Evolutionary conservation across 306 rosid genomes (phyloP), one percentile per base, ranked within the genome.

Genomic region (Citrullus colocynthis): DNA sequence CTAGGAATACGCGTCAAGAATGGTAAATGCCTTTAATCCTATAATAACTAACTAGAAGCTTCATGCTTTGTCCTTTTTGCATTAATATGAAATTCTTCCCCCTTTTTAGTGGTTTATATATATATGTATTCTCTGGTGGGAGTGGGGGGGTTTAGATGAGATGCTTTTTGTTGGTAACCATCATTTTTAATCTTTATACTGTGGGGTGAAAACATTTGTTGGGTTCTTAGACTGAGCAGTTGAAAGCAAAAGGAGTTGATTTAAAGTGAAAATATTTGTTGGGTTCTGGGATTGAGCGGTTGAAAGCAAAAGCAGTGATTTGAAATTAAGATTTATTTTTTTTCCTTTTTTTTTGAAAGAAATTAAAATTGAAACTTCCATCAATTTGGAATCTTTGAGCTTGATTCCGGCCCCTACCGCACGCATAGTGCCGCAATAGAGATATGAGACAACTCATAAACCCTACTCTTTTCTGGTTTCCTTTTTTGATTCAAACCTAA

Each of bases 341-440:
- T 32, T 32, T 2, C 4, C 4, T 32, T 32, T 32, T 32, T 32
- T 32, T 32, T 32, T 2, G 4, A 32, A 32, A 32, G 36, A 32
- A 32, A 32, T 37, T n/a, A 21, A 41, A 67, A 11, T 42, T 44
- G 55, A 67, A 67, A 32, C 60, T 30, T 49, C 28, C 49, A 49
- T 67, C 76, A 48, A 51, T 49, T 72, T 30, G 60, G 76, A 49
- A 72, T 72, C 76, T 72, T 48, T 7, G 14, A 28, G 42, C 42
- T 45, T 72, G 60, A 72, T 72, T 72, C 44, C 28, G 28, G 14
- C 77, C 76, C 76, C 76, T 48, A 70, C 76, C 76, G 76, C 76
- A 70, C 76, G 76, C 56, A 42, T 70, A 70, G 57, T 70, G 76
- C 76, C 76, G 76, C 76, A 70, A 45, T 70, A 45, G 76, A 45